Conservation (phyloP, 495 filamentous ascomycete genomes). For the Monascus purpureus region DNA sequence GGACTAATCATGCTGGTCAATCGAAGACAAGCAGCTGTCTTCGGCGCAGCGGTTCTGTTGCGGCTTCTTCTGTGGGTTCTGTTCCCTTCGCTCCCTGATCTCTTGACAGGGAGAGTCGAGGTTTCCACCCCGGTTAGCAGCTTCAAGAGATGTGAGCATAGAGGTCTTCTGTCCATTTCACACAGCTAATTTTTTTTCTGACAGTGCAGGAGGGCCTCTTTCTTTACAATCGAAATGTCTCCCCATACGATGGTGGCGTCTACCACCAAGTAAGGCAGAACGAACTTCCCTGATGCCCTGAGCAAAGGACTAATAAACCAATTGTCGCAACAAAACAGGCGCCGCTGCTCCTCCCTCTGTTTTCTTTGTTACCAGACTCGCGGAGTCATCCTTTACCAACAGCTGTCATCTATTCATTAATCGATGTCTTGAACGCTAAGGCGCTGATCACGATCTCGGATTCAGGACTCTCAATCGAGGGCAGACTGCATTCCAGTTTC, state of each 20-base stretch:
- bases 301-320: conserved; percentile 1
- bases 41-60: conserved; percentile 59
- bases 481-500: conserved; percentile 60
- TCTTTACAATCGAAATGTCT: conserved; percentile 90
- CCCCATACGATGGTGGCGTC: conserved; percentile 93
- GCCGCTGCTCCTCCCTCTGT: conserved; percentile 79
- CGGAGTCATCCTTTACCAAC: conserved; percentile 52
- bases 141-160: conserved; percentile 78
- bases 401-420: conserved; percentile 62
- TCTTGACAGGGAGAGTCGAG: conserved; percentile 85
- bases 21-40: conserved; percentile 62
- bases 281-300: not conserved
- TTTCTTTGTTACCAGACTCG: conserved; percentile 67
- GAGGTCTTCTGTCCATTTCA: not conserved
- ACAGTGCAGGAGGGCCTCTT: conserved; percentile 92
- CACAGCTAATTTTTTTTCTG: not conserved
- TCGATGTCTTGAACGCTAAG: conserved; percentile 73
- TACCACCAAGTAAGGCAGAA: conserved; percentile 63
- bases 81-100: conserved; percentile 73
- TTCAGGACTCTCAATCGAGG: conserved; percentile 59
- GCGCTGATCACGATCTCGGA: conserved; percentile 75
- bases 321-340: conserved; percentile 36
- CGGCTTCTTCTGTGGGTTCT: conserved; percentile 66
- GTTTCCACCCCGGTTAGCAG: conserved; percentile 93
- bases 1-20: conserved; percentile 43